Evolutionary conservation across 768 basidiomycete species (phyloP).

Genomic region (Podaxis sp.): DNA sequence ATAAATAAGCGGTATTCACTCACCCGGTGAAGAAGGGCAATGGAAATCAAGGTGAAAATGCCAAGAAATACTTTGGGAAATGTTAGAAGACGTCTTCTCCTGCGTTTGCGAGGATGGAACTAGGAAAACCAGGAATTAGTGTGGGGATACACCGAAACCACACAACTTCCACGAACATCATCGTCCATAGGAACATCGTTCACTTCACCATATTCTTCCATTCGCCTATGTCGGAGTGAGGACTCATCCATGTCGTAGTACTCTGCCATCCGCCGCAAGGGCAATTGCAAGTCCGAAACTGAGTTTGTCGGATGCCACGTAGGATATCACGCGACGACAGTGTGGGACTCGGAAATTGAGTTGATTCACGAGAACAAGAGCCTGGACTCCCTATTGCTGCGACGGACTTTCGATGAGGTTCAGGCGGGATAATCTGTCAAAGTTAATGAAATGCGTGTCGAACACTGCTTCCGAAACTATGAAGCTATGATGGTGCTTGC

Average conservation of each 20-base stretch:
- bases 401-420: neutral
- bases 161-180: neutral
- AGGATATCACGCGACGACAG: neutral
- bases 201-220: neutral
- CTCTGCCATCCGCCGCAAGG: neutral
- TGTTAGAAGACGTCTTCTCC: neutral
- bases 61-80: neutral
- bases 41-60: neutral
- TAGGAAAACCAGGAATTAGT: neutral
- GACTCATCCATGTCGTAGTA: neutral
- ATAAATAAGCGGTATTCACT: neutral
- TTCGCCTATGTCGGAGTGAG: conserved; percentile 6
- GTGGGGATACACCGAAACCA: neutral
- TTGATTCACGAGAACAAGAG: neutral
- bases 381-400: neutral
- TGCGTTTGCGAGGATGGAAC: neutral
- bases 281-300: neutral
- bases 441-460: neutral
- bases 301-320: conserved; percentile 7
- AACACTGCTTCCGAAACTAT: neutral
- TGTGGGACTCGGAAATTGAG: neutral
- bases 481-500: neutral
- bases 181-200: neutral
- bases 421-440: neutral
- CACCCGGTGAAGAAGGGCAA: conserved; percentile 2